A percentile compares a stretch with the other conserved stretches of the same genome.
phyloP scores from a whole-genome alignment of 2,329 filamentous ascomycete genomes.

The Neofusicoccum umdonicola region DNA sequence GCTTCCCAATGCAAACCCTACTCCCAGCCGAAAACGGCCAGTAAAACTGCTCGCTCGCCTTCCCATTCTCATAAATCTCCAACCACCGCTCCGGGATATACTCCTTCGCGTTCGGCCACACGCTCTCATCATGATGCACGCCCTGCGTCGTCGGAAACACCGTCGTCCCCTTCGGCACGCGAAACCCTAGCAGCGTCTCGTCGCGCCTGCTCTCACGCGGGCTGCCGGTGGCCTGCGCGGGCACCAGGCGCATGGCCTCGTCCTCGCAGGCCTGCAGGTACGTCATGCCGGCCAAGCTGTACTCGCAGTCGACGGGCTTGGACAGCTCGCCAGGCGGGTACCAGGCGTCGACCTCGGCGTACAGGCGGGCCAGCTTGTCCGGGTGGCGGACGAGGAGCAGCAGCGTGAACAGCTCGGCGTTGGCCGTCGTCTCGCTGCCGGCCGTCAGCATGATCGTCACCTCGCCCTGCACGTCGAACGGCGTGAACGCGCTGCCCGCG shows the following conservation, averaged over 20 bases:
- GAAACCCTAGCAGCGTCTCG: conserved; percentile 35
- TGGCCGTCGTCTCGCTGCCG: background rate
- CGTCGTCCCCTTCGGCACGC: conserved; percentile 36
- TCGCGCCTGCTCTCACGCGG: conserved; percentile 39
- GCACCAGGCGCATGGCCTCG: conserved; percentile 41
- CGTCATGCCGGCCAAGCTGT: conserved; percentile 35
- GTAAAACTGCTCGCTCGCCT: conserved; percentile 21
- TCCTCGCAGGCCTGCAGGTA: conserved; percentile 41
- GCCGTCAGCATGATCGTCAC: background rate
- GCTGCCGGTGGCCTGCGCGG: conserved; percentile 37
- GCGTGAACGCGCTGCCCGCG: background rate
- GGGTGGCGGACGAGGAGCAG: background rate
- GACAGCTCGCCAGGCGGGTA: conserved; percentile 21
- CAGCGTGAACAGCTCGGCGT: background rate
- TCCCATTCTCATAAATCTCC: background rate
- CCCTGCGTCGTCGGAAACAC: conserved; percentile 40
- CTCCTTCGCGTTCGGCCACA: conserved; percentile 27
- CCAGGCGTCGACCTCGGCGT: background rate
- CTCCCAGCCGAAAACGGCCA: conserved; percentile 1
- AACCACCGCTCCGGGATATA: conserved; percentile 41
- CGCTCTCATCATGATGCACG: conserved; percentile 27
- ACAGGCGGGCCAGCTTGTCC: background rate
- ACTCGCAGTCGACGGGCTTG: conserved; percentile 37
- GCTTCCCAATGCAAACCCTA: conserved; percentile 2
- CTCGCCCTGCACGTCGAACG: conserved; percentile 2